Conservation (phyloP, 495 filamentous ascomycete genomes). For the Letharia columbiana region DNA sequence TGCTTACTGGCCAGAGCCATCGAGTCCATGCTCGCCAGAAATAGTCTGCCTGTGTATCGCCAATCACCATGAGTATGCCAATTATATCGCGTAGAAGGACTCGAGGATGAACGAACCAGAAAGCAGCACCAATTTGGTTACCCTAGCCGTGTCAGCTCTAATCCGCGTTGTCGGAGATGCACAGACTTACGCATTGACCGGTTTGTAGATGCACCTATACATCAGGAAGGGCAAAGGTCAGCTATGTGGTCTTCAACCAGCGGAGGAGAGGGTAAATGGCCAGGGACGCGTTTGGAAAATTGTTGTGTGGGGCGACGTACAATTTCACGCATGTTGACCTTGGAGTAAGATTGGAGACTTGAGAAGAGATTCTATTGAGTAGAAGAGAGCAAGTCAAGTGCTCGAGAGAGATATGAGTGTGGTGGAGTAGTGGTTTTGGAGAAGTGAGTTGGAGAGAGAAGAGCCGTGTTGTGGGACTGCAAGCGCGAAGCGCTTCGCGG, state of each 20-base stretch:
- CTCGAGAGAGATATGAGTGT: background rate
- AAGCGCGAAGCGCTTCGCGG: constrained; percentile 13
- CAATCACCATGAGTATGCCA: constrained; percentile 19
- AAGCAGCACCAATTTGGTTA: constrained; percentile 99
- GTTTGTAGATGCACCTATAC: constrained; percentile 93
- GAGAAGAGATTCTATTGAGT: background rate
- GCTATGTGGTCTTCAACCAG: constrained; percentile 30
- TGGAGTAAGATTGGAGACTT: constrained; percentile 4
- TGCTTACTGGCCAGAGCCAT: constrained; percentile 84
- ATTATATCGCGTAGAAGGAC: constrained; percentile 12
- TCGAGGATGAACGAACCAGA: constrained; percentile 59
- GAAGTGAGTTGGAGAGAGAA: constrained; percentile 7
- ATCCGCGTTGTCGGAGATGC: constrained; percentile 7
- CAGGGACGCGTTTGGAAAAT: constrained; percentile 28
- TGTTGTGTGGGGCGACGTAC: constrained; percentile 46
- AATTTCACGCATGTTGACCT: constrained; percentile 82
- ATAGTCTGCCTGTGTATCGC: constrained; percentile 72
- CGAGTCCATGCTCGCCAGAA: constrained; percentile 97
- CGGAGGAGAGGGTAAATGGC: constrained; percentile 24
- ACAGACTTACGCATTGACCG: constrained; percentile 82
- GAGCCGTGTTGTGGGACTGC: constrained; percentile 20
- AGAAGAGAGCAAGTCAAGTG: constrained; percentile 4
- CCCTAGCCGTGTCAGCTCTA: constrained; percentile 47
- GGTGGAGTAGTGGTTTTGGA: constrained; percentile 4
- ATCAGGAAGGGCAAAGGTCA: constrained; percentile 32